Evolutionary conservation across 78 protist genomes (phyloP), one percentile per base, ranked within the genome.

Genomic region (Dictyostelium brefeldianum): DNA sequence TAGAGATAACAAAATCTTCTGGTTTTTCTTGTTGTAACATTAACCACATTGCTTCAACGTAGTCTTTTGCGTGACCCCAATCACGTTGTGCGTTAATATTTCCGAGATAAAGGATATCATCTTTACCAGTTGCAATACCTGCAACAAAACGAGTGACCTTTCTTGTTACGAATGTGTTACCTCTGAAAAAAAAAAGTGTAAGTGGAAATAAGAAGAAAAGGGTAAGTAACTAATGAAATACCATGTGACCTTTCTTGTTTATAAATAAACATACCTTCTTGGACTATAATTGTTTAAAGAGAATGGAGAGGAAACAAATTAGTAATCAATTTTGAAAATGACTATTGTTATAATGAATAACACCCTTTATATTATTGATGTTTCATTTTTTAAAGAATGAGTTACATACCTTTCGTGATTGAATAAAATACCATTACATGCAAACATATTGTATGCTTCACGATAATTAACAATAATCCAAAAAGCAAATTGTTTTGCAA

Each of bases 381-480:
- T n/a, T n/a, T n/a, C n/a, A n/a, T n/a, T n/a, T n/a, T n/a, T n/a
- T n/a, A n/a, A n/a, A n/a, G n/a, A n/a, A n/a, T n/a, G n/a, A n/a
- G n/a, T n/a, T n/a, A n/a, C 43, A 36, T 36, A 36, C 43, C 43
- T 36, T 80, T 97, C 98, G 95, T 98, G 99, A 91, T 98, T 98
- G 96, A 98, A 98, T n/a, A 98, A 92, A 57, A 97, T 98, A 89
- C 99, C 99, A 82, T 98, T 98, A 29, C 89, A 83, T 5, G 97
- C 97, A 41, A 80, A 89, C 97, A 98, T 98, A 31, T 53, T 67
- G 83, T 98, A 97, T 9, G 98, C 97, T 87, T 98, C 99, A 54
- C 99, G 96, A 89, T 98, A 98, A 96, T 98, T 98, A 50, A 97
- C 97, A 15, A 79, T 47, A 18, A 84, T 95, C 99, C 99, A 98